A percentile compares a stretch with the other conserved stretches of the same genome.
These are phyloP conservation scores for Aquilaria sinensis DNA, from an alignment of 345 rosid genomes.

Conservation along the genomic window DNA sequence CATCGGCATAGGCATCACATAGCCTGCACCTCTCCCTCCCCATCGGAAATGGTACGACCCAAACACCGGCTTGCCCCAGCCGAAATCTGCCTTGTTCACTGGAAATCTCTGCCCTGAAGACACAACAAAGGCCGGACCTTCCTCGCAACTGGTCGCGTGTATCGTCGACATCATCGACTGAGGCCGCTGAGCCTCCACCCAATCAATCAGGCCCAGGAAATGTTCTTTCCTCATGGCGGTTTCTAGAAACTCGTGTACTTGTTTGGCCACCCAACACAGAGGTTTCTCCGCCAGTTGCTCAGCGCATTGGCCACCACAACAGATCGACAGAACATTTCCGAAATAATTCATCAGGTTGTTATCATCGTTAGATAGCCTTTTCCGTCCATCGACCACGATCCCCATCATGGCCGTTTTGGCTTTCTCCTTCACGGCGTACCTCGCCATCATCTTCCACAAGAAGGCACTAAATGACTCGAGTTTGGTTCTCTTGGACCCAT, in stretches of 20 bases:
- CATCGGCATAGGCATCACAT: conserved; percentile 65
- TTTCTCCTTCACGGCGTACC: conserved; percentile 8
- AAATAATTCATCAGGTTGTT: conserved; percentile 29
- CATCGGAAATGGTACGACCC: conserved; percentile 65
- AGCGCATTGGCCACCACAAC: conserved; percentile 19
- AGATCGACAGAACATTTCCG: conserved; percentile 70
- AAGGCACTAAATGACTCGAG: conserved; percentile 51
- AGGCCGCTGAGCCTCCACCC: conserved; percentile 64
- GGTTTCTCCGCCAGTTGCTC: conserved; percentile 30
- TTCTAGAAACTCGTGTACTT: conserved; percentile 42
- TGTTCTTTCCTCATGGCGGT: conserved; percentile 37
- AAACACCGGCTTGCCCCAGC: conserved; percentile 50
- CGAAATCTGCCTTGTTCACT: conserved; percentile 34
- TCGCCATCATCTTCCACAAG: conserved; percentile 52
- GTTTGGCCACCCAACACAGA: conserved; percentile 36
- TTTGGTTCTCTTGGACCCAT: conserved; percentile 30
- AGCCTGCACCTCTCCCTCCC: conserved; percentile 48
- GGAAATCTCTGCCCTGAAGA: conserved; percentile 63
- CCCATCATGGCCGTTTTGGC: conserved; percentile 34
- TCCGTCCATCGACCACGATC: conserved; percentile 57
- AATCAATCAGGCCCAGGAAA: conserved; percentile 59
- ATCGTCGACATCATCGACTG: conserved; percentile 38
- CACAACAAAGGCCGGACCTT: conserved; percentile 51
- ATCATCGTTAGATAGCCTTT: conserved; percentile 19
- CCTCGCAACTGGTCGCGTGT: conserved; percentile 24